Base-by-base conservation (phyloP, 2,329 filamentous ascomycete genomes). In the Verticillium albo-atrum region DNA sequence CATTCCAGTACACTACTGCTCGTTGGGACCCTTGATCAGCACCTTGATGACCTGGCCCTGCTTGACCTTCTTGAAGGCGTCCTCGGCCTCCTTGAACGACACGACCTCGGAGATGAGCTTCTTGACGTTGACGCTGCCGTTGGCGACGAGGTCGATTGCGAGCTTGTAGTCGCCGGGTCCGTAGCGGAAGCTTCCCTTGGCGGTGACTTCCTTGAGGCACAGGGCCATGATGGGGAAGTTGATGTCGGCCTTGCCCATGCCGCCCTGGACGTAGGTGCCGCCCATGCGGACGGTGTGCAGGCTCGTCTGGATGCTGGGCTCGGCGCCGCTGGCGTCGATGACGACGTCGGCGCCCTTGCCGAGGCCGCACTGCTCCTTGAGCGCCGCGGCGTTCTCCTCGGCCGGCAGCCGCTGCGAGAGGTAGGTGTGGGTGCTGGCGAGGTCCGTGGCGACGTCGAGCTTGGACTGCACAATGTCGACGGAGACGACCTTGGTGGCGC, bases 181-280 rank as follows among this genome's bases (percentile, higher is more conserved):
- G 74, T 98, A 98, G 42, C 94, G 86, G 82, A 98, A 98, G 63
- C 89, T 93, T 25, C 94, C 94, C 71, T 89, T 90, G 54, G 90
- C 83, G 12, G 88, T 96, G 56, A 97, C 81, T 79, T 98, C 94
- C 79, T 97, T 97, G 56, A 88, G 82, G 73, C 92, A 96, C 70
- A 96, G 81, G 5, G 90, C 89, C 84, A 94, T 90, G 72, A 98
- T 96, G 56, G 94, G 94, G 79, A 97, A 97, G 9, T 77, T 90
- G 73, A 97, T 93, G 69, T 97, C 91, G 42, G 86, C 75, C 71
- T 89, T 90, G 70, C 94, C 94, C 92, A 97, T 96, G 58, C 93
- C 93, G 61, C 88, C 91, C 77, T 96, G 92, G 9, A 96, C 88
- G 68, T 91, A 94, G 17, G 83, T 88, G 32, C 91, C 91, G 59